phyloP scores from a whole-genome alignment of 805 yeast genomes.

The Candida maesae region DNA sequence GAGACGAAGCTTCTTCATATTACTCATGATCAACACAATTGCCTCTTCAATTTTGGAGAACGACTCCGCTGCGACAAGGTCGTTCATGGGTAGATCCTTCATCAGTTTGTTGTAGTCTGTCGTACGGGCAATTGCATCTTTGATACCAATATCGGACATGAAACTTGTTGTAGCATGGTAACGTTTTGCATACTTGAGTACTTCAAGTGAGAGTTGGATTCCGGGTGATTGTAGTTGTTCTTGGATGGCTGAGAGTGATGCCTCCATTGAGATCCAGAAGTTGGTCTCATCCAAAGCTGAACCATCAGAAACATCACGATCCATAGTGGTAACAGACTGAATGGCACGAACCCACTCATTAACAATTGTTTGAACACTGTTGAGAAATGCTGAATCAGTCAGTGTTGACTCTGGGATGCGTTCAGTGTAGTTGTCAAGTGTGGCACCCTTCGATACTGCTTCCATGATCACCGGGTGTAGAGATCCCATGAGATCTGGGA shows the following conservation, averaged over 20 bases:
- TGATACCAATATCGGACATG: constrained; percentile 65
- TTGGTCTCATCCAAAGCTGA: constrained; percentile 60
- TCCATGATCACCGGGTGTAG: constrained; percentile 49
- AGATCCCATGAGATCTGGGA: constrained; percentile 55
- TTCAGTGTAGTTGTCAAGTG: constrained; percentile 21
- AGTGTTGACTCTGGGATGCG: constrained; percentile 35
- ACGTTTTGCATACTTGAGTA: constrained; percentile 67
- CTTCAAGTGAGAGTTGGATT: constrained; percentile 52
- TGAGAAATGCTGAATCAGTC: constrained; percentile 54
- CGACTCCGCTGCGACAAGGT: constrained; percentile 45
- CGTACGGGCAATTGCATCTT: constrained; percentile 48
- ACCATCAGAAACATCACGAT: constrained; percentile 53
- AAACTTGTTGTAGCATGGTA: constrained; percentile 76
- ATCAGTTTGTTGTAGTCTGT: constrained; percentile 58
- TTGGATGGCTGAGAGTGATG: constrained; percentile 50
- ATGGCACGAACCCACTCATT: constrained; percentile 71
- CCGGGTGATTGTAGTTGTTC: constrained; percentile 54
- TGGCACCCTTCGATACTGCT: constrained; percentile 35
- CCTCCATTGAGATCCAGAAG: constrained; percentile 76
- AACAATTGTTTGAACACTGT: constrained; percentile 63
- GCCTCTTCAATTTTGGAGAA: constrained; percentile 43
- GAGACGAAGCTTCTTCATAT: constrained; percentile 58
- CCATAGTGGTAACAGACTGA: constrained; percentile 49
- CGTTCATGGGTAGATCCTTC: constrained; percentile 66
- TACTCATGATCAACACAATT: constrained; percentile 48